Conservation (phyloP, 164 flowering plant species). For the Piper longum region DNA sequence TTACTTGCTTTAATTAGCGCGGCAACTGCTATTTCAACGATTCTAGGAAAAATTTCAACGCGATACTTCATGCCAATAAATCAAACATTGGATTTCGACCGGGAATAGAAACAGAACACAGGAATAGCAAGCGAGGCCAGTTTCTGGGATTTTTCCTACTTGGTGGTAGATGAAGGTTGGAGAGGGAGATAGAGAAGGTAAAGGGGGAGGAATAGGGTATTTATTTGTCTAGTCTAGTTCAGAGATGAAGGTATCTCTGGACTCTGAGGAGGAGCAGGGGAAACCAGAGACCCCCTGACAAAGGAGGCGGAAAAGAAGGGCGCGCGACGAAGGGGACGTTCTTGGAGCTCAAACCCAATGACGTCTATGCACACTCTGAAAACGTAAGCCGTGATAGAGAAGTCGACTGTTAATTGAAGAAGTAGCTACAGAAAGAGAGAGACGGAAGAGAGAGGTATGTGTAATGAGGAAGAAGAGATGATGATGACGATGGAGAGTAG, state of each 20-base stretch:
- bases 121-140: too few species aligned
- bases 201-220: neutral
- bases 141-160: too few species aligned
- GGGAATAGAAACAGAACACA: too few species aligned
- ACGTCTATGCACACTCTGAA: constrained; percentile 23
- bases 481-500: constrained; percentile 7
- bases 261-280: constrained; percentile 1
- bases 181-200: neutral
- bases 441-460: neutral
- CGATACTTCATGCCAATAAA: too few species aligned
- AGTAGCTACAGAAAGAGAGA: neutral
- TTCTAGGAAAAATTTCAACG: too few species aligned
- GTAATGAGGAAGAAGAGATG: neutral
- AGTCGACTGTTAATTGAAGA: neutral
- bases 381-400: constrained; percentile 13
- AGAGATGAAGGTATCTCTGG: neutral
- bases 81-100: too few species aligned
- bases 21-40: too few species aligned
- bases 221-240: neutral
- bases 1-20: neutral
- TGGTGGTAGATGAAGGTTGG: neutral
- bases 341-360: constrained; percentile 6
- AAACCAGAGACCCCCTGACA: constrained; percentile 19
- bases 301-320: constrained; percentile 20
- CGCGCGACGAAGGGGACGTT: constrained; percentile 26